Evolutionary conservation across 371 early-diverging fungal genomes (phyloP).

Genomic region (Mortierella sp.): DNA sequence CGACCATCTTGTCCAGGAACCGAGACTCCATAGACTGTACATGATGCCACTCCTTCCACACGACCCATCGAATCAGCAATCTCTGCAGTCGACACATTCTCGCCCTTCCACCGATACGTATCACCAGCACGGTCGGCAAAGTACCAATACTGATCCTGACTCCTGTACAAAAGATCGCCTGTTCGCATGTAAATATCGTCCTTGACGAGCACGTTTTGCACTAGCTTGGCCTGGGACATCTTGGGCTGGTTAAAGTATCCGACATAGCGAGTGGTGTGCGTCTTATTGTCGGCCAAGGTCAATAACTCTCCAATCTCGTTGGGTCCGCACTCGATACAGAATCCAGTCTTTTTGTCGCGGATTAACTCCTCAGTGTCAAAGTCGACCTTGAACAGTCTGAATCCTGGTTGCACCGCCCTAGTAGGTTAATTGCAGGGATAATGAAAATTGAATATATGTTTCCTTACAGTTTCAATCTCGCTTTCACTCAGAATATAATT

Average conservation of each 20-base stretch:
- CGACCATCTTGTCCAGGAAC: constrained; percentile 74
- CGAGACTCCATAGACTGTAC: constrained; percentile 74
- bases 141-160: constrained; percentile 67
- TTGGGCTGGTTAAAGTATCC: constrained; percentile 54
- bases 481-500: too few species aligned
- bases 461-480: not conserved
- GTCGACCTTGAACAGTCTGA: constrained; percentile 36
- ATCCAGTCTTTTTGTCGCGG: constrained; percentile 51
- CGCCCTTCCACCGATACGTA: constrained; percentile 80
- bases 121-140: constrained; percentile 85
- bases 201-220: constrained; percentile 39
- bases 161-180: constrained; percentile 74
- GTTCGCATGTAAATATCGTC: constrained; percentile 74
- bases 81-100: constrained; percentile 79
- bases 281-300: constrained; percentile 41
- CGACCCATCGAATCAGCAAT: constrained; percentile 69
- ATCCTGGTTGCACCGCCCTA: constrained; percentile 19
- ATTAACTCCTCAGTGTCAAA: constrained; percentile 45
- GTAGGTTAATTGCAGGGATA: not conserved
- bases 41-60: constrained; percentile 69
- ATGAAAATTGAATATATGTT: not conserved
- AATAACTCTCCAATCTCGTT: constrained; percentile 54
- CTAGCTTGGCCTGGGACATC: constrained; percentile 35
- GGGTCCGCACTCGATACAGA: constrained; percentile 46
- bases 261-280: constrained; percentile 22